These are phyloP conservation scores for Protomyces arabidopsidicola DNA, from an alignment of 1,139 yeast species.

Conservation along the genomic window DNA sequence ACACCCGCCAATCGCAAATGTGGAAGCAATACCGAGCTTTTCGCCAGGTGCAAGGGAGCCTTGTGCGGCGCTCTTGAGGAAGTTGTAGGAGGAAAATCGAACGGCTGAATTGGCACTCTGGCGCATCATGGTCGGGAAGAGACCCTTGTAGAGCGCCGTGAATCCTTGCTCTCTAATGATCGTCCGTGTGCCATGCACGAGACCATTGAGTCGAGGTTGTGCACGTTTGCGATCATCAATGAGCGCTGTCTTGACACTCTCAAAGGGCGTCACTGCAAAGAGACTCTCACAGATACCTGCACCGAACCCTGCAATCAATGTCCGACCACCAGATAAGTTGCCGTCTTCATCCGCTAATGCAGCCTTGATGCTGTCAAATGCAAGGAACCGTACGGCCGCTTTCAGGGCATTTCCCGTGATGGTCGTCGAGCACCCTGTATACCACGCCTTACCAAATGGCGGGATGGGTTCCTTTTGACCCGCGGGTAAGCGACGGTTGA, in stretches of 20 bases:
- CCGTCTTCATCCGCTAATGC: slow-evolving; percentile 78
- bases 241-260: slow-evolving; percentile 90
- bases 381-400: slow-evolving; percentile 88
- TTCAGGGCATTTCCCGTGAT: slow-evolving; percentile 93
- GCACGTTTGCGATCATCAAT: slow-evolving; percentile 71
- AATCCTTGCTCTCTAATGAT: slow-evolving; percentile 74
- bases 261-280: slow-evolving; percentile 93
- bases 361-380: slow-evolving; percentile 81
- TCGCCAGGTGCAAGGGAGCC: slow-evolving; percentile 56
- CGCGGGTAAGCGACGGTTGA: slow-evolving; percentile 45
- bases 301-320: slow-evolving; percentile 86
- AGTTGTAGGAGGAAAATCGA: slow-evolving; percentile 85
- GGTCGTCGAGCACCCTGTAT: slow-evolving; percentile 97
- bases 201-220: slow-evolving; percentile 69
- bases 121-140: slow-evolving; percentile 86
- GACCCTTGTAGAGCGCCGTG: slow-evolving; percentile 78
- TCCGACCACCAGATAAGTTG: slow-evolving; percentile 79
- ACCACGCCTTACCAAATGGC: slow-evolving; percentile 61
- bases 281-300: slow-evolving; percentile 92
- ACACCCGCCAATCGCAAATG: slow-evolving; percentile 85
- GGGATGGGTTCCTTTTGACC: slow-evolving; percentile 25
- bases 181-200: slow-evolving; percentile 56
- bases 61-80: slow-evolving; percentile 77
- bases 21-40: slow-evolving; percentile 72
- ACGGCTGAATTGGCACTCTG: slow-evolving; percentile 96